Evolutionary conservation across 116 monocot species (phyloP).

Genomic region (Trichopus zeylanicus): DNA sequence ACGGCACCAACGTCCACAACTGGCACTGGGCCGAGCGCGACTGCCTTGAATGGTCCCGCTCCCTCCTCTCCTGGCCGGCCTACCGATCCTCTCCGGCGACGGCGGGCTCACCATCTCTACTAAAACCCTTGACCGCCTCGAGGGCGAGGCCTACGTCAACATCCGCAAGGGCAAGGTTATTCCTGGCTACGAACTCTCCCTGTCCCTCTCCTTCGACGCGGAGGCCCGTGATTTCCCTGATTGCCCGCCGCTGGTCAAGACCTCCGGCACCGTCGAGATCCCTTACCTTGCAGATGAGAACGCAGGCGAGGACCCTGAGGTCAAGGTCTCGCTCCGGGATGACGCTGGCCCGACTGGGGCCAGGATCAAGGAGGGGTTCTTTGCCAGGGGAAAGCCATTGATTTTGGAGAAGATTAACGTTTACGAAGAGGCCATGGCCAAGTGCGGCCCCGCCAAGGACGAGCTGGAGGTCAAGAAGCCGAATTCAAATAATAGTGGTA

Average conservation of each 20-base stretch:
- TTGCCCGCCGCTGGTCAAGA: constrained; percentile 7
- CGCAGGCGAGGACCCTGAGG: constrained; percentile 88
- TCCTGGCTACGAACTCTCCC: constrained; percentile 87
- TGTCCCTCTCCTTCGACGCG: constrained; percentile 63
- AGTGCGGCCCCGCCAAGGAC: constrained; percentile 82
- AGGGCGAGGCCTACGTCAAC: constrained; percentile 96
- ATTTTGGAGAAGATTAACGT: constrained; percentile 57
- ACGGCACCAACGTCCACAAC: constrained; percentile 96
- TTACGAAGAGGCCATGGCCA: constrained; percentile 65
- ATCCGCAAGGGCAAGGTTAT: constrained; percentile 95
- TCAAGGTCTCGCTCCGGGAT: constrained; percentile 48
- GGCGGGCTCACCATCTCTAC: constrained; percentile 49
- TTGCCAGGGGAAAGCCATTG: constrained; percentile 56
- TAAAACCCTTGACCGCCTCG: constrained; percentile 58
- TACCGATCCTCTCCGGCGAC: constrained; percentile 50
- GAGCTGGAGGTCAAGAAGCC: constrained; percentile 68
- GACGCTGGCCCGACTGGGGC: constrained; percentile 45
- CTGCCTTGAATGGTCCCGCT: constrained; percentile 83
- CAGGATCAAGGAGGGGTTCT: constrained; percentile 54
- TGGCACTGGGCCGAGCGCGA: constrained; percentile 99
- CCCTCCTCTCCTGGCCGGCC: constrained; percentile 57
- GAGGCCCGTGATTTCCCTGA: constrained; percentile 17
- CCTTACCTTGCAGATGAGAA: constrained; percentile 97
- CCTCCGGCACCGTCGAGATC: constrained; percentile 62
- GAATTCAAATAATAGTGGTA: background rate